A percentile compares a stretch with the other conserved stretches of the same genome.
These are phyloP conservation scores for Cladosporium sp. DNA, from an alignment of 2,329 filamentous ascomycete genomes.

Conservation along the genomic window DNA sequence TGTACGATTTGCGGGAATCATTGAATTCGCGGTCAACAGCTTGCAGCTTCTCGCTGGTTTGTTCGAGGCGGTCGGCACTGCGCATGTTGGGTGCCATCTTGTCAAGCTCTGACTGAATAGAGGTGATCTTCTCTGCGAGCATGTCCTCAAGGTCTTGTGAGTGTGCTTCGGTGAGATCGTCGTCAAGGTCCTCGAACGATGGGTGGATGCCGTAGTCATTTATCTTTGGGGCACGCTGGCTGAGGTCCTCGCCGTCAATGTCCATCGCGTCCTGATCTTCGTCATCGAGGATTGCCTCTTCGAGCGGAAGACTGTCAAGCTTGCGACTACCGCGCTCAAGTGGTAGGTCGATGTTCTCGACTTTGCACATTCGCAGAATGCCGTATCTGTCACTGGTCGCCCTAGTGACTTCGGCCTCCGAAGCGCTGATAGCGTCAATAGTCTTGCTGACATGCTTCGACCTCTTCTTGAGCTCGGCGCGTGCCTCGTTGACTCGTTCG, in stretches of 20 bases:
- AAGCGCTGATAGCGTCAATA: conserved; percentile 70
- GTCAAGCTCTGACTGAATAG: conserved; percentile 76
- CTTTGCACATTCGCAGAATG: conserved; percentile 81
- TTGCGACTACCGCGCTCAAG: conserved; percentile 67
- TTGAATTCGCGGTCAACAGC: conserved; percentile 88
- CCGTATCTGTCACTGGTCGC: conserved; percentile 82
- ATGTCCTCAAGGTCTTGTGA: conserved; percentile 71
- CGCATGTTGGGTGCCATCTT: conserved; percentile 97
- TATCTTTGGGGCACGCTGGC: conserved; percentile 54
- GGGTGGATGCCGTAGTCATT: conserved; percentile 91
- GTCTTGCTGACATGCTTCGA: conserved; percentile 78
- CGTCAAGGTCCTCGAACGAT: conserved; percentile 78
- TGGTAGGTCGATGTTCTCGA: conserved; percentile 89
- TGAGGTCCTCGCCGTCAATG: conserved; percentile 69
- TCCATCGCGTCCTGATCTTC: conserved; percentile 89
- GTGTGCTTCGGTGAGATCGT: conserved; percentile 76
- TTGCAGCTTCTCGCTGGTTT: conserved; percentile 78
- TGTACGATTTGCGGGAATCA: conserved; percentile 72
- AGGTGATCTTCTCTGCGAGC: conserved; percentile 74
- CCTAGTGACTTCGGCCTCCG: conserved; percentile 86
- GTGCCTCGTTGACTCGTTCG: conserved; percentile 75
- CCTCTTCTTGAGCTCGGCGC: conserved; percentile 77
- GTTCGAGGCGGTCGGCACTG: conserved; percentile 85
- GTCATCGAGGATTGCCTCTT: conserved; percentile 67
- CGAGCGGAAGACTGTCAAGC: conserved; percentile 82